A percentile compares a stretch with the other conserved stretches of the same genome.
These are phyloP conservation scores for Purshia tridentata DNA, from an alignment of 306 rosid genomes.

Conservation along the genomic window DNA sequence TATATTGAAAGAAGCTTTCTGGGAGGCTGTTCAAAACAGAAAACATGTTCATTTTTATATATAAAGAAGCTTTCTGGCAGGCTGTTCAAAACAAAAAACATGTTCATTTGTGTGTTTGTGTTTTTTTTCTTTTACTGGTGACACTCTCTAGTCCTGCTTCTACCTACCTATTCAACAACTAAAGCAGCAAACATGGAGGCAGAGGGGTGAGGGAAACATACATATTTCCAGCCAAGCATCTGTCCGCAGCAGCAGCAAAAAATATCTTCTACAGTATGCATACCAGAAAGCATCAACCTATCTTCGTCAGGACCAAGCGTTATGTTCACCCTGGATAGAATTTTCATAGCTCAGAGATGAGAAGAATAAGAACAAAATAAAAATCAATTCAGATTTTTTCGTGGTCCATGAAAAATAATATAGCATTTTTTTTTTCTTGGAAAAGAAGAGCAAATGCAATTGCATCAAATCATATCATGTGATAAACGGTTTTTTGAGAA, in stretches of 20 bases:
- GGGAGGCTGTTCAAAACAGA: not conserved
- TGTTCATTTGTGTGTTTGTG: not conserved
- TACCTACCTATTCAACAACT: not conserved
- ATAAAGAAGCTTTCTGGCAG: not conserved
- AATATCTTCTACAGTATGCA: slow-evolving; percentile 85
- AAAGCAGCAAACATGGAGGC: not conserved
- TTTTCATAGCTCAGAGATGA: slow-evolving; percentile 24
- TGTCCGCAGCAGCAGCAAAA: slow-evolving; percentile 87
- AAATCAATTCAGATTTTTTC: slow-evolving; percentile 7
- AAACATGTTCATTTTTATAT: not conserved
- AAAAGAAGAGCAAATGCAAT: not conserved
- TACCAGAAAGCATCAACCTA: slow-evolving; percentile 72
- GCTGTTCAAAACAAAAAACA: not conserved
- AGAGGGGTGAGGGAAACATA: slow-evolving; percentile 37
- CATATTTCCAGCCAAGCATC: slow-evolving; percentile 95
- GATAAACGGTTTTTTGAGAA: too few species aligned
- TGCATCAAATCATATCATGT: not conserved
- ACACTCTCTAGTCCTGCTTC: not conserved
- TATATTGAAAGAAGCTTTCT: not conserved
- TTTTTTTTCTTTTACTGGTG: not conserved
- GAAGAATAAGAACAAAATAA: slow-evolving; percentile 14
- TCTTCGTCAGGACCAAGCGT: slow-evolving; percentile 64
- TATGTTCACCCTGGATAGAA: slow-evolving; percentile 61
- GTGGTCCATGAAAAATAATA: not conserved
- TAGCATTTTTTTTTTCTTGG: not conserved